Evolutionary conservation across 345 rosid genomes (phyloP), one percentile per base, ranked within the genome.

Genomic region (Acer yangbiense): DNA sequence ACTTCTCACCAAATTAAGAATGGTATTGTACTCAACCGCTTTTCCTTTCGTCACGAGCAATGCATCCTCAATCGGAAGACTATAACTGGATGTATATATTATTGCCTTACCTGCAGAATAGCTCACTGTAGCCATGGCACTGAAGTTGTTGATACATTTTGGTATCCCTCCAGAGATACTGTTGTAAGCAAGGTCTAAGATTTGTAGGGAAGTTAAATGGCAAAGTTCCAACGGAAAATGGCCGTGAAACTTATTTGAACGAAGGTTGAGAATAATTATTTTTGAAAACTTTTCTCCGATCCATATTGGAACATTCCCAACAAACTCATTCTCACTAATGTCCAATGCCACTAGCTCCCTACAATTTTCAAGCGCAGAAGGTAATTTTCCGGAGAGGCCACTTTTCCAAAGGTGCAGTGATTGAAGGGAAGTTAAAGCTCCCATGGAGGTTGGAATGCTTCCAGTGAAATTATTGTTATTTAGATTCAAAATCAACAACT

Each of bases 191-290:
- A 71, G 17, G 4, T 71, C 74, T 18, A 55, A 16, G 18, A 55
- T 32, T n/a, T 55, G 64, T 1, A 77, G 27, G 23, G 39, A 69
- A 68, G 67, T 3, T 1, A 81, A 39, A 69, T 11, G 3, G 27
- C 81, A 81, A 11, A 81, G 2, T 14, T 69, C 44, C 6, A n/a
- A 29, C 20, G 83, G 83, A 16, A 85, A 64, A 9, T 52, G 61
- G 10, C 87, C 81, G 3, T 62, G 9, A 11, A 85, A 79, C 17
- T 29, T 65, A 16, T 85, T 85, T 2, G 76, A 85, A 4, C 82
- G 62, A 39, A 81, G 54, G 13, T 43, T 73, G 25, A 81, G 52
- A 17, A 77, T 9, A 0, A 23, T 63, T 41, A 55, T 2, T 3
- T 63, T 17, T 0, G 72, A 35, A 6, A 73, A 50, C 0, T 6